Base-by-base conservation (phyloP, 2,329 filamentous ascomycete genomes). In the Teratosphaeria pseudoeucalypti region DNA sequence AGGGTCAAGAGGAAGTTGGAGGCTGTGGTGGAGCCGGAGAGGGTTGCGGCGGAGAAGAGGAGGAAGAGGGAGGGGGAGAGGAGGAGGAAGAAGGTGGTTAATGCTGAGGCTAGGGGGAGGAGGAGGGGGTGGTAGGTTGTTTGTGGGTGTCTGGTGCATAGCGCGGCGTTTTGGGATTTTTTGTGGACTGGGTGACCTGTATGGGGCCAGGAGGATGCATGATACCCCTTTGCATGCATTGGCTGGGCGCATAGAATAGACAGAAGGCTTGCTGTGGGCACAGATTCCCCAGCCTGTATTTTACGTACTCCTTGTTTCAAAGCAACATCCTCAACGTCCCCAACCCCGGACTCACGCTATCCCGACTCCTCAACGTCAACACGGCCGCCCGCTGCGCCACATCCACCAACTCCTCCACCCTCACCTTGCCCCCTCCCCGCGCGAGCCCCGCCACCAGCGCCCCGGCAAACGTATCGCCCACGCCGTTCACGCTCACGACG, bases 391-490 rank as follows among this genome's bases (percentile, higher is more conserved):
- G 81, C 76, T 97, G 94, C 34, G 92, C 92, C 39, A 94, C 74
- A 60, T 85, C 79, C n/a, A 99, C 78, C 58, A 94, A 73, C 54
- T 86, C 80, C 62, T 85, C 81, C 14, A 85, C 70, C 23, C 66
- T 68, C 59, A 68, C 85, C 75, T 61, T 82, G 71, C 61, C 72
- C 19, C 53, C 66, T 63, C 60, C 29, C 67, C 80, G 82, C 0
- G 85, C 85, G 64, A 97, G 72, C 0, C 89, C 90, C 1, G 90
- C 87, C n/a, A 96, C 78, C 59, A 96, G 67, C 14, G 91, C 87
- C 0, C 92, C 94, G 9, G 95, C 78, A 72, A 97, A 92, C 0
- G 94, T 96, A 74, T 99, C 94, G 0, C 94, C 94, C 2, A 90
- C 91, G 0, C 92, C 94, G 71, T 97, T 97, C 10, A 97, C 92